Conservation (phyloP, 306 rosid genomes). For the Potentilla sterilis region DNA sequence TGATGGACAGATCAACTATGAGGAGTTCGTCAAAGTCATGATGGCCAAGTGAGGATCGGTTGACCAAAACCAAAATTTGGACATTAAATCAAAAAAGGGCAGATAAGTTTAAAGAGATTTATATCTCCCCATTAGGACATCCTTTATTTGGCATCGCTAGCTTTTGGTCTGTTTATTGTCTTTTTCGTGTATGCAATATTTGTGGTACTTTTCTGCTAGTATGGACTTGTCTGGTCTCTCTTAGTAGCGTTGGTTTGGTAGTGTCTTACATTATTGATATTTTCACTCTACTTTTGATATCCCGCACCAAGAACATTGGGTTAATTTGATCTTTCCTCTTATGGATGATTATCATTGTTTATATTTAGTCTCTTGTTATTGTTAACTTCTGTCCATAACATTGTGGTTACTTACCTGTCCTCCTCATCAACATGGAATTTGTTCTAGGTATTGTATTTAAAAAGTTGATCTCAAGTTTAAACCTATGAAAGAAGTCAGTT, state of each 20-base stretch:
- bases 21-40: background rate
- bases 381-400: background rate
- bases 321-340: background rate
- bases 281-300: background rate
- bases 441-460: background rate
- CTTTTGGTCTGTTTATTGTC: background rate
- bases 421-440: background rate
- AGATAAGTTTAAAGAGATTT: background rate
- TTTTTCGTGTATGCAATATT: slow-evolving; percentile 1
- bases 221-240: background rate
- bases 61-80: background rate
- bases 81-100: background rate
- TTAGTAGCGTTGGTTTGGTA: background rate
- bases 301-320: background rate
- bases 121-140: background rate
- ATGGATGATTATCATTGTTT: background rate
- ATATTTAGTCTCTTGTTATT: background rate
- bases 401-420: background rate
- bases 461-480: too few relatives aligned
- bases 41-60: background rate
- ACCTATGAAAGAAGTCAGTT: too few relatives aligned
- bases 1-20: background rate
- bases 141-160: background rate
- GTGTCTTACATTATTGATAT: background rate
- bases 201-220: slow-evolving; percentile 3